Percentiles rank a stretch among this genome's conserved stretches.
Conservation (phyloP, 73 alveolate genomes). For the Symbiodinium pilosum region DNA sequence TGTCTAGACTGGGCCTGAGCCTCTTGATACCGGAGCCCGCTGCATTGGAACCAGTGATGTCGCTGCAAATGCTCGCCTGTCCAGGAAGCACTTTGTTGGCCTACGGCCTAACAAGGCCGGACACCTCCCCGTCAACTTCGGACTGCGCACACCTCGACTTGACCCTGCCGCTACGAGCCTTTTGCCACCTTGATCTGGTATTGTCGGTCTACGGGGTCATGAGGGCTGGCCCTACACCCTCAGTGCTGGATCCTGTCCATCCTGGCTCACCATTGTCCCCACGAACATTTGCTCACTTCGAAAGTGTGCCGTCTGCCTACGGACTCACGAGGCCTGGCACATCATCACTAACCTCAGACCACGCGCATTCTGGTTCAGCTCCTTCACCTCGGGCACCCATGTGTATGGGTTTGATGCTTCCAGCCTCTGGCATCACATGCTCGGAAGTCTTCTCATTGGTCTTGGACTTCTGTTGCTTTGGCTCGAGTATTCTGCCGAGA, state of each 20-base stretch:
- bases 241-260: conserved; percentile 31
- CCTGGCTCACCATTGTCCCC: background rate
- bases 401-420: background rate
- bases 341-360: background rate
- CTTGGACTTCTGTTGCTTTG: conserved; percentile 32
- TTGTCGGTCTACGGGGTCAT: conserved; percentile 19
- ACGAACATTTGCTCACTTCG: conserved; percentile 21
- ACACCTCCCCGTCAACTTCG: background rate
- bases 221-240: background rate
- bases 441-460: background rate
- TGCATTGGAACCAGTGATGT: background rate
- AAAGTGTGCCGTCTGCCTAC: background rate
- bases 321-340: conserved; percentile 22
- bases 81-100: conserved; percentile 9
- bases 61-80: conserved; percentile 26
- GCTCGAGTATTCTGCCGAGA: background rate
- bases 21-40: background rate
- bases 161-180: background rate
- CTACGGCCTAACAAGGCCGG: conserved; percentile 57
- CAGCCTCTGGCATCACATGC: background rate
- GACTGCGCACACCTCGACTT: conserved; percentile 4
- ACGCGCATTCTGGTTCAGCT: background rate
- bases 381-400: background rate
- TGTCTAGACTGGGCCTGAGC: conserved; percentile 12
- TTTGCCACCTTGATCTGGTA: background rate